Base-by-base conservation (phyloP, 1,284 basidiomycete species). In the Cutaneotrichosporon sp. region DNA sequence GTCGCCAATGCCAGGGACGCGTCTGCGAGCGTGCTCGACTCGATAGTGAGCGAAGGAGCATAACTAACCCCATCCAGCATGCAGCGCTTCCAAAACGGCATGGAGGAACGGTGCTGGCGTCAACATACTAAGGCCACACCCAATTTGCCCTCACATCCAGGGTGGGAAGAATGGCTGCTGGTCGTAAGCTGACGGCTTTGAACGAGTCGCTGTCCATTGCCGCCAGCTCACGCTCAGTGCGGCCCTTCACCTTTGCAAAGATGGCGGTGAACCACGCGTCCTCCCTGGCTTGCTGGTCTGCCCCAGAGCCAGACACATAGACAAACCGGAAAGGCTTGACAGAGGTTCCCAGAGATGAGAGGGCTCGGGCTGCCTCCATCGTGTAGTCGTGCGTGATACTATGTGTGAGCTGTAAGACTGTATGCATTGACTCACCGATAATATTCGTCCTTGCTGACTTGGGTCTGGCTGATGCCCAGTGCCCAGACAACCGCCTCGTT, bases 321-420 rank as follows among this genome's bases (percentile, higher is more conserved):
- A 68, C 54, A 58, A 67, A 68, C 23, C 52, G 50, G 61, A 68
- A 65, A 12, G 65, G 66, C 17, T 45, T 33, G 8, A 26, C 26
- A 1, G 41, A 15, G 1, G 58, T 61, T 23, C 62, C 65, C 23
- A 68, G 56, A 4, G 51, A 18, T 22, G 44, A 22, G 39, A 66
- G 62, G 8, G 61, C 62, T 13, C 42, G 42, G 14, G 58, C 62
- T 8, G 58, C 54, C 15, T 42, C 49, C 4, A 63, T 18, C 23
- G 62, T 41, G 51, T 65, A 68, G 44, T 65, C 62, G 49, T 65
- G 56, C 10, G 65, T 68, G 54, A 68, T 67, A 17, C 63, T 66
- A 23, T 4, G n/a, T 4, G 42, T 44, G 26, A 44, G 39, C 8
- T 3, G 33, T 52, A 4, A 52, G n/a, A 41, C 21, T 33, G 15